phyloP scores from a whole-genome alignment of 306 rosid genomes.

The Rosa rugosa region DNA sequence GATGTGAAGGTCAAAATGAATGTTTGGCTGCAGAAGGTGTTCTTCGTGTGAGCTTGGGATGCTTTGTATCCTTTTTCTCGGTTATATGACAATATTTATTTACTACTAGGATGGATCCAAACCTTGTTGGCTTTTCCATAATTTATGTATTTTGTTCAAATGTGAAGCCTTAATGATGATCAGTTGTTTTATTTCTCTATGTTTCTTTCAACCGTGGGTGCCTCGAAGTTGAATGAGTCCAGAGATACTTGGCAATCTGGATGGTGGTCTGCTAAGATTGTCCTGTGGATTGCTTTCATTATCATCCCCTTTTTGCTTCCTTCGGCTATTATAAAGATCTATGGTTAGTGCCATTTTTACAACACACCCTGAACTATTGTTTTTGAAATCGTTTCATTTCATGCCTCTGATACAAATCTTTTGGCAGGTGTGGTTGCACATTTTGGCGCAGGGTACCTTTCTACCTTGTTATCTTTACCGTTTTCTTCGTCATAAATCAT shows the following conservation, averaged over 20 bases:
- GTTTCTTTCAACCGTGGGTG: constrained; percentile 74
- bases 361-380: background rate
- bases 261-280: constrained; percentile 89
- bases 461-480: constrained; percentile 15
- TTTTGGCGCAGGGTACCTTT: constrained; percentile 91
- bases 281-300: constrained; percentile 47
- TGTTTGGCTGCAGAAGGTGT: constrained; percentile 93
- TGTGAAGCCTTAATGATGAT: constrained; percentile 53
- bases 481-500: background rate
- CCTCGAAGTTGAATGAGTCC: constrained; percentile 58
- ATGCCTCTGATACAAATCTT: constrained; percentile 21
- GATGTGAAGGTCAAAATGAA: constrained; percentile 61
- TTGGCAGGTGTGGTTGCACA: constrained; percentile 76
- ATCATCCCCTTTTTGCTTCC: constrained; percentile 87
- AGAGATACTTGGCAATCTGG: constrained; percentile 94
- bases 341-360: constrained; percentile 58
- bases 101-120: background rate
- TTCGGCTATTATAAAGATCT: constrained; percentile 59
- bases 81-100: background rate
- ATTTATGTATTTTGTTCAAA: constrained; percentile 3
- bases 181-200: constrained; percentile 78
- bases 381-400: constrained; percentile 8
- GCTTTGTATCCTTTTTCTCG: constrained; percentile 78
- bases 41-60: constrained; percentile 92
- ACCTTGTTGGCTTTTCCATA: background rate